Percentiles rank a stretch among this genome's conserved stretches.
phyloP scores from a whole-genome alignment of 805 yeast species.

The Candida peoriensis region DNA sequence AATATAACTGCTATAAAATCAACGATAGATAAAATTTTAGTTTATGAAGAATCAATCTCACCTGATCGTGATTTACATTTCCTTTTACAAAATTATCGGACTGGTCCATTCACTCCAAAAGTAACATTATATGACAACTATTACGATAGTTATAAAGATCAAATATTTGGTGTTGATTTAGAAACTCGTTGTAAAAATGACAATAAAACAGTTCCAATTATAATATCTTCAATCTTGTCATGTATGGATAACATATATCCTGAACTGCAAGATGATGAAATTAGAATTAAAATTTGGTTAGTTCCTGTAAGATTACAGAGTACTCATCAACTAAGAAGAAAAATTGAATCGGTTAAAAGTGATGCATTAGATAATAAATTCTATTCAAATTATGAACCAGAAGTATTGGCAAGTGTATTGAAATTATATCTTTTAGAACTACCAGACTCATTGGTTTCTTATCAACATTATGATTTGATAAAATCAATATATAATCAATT shows the following conservation, averaged over 20 bases:
- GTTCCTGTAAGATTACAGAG: constrained; percentile 54
- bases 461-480: constrained; percentile 59
- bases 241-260: constrained; percentile 72
- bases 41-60: constrained; percentile 65
- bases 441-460: constrained; percentile 71
- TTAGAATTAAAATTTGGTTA: constrained; percentile 64
- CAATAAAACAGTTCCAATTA: constrained; percentile 62
- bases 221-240: constrained; percentile 57
- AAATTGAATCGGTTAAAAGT: constrained; percentile 50
- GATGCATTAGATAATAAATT: constrained; percentile 25
- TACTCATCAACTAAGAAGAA: constrained; percentile 57
- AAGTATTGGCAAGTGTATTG: constrained; percentile 60
- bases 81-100: constrained; percentile 59
- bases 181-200: constrained; percentile 69
- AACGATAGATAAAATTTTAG: constrained; percentile 53
- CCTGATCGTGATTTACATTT: constrained; percentile 66
- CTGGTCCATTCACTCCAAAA: constrained; percentile 71
- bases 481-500: constrained; percentile 59
- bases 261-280: constrained; percentile 60
- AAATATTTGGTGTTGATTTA: constrained; percentile 76
- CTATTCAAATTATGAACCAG: constrained; percentile 38
- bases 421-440: constrained; percentile 73
- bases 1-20: constrained; percentile 53
- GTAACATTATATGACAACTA: constrained; percentile 76
- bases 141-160: constrained; percentile 60